A percentile compares a stretch with the other conserved stretches of the same genome.
These are phyloP conservation scores for Umbelopsis isabellina DNA, from an alignment of 192 early-diverging fungal species.

Conservation along the genomic window DNA sequence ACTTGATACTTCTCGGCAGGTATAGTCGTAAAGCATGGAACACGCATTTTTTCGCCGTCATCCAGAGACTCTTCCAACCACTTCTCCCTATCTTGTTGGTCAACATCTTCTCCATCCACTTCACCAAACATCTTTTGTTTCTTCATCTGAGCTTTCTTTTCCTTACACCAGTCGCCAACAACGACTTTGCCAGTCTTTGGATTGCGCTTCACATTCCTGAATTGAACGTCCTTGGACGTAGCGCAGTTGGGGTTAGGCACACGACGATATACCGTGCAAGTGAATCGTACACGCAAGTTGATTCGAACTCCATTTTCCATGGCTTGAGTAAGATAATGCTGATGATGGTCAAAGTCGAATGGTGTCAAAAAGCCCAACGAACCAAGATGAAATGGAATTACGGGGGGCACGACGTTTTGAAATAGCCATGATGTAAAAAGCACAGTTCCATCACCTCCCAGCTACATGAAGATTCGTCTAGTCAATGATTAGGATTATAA, in stretches of 20 bases:
- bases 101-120: conserved; percentile 31
- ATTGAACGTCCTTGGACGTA: background rate
- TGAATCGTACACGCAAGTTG: conserved; percentile 89
- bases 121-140: conserved; percentile 38
- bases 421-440: conserved; percentile 92
- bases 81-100: conserved; percentile 38
- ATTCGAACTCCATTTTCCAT: conserved; percentile 73
- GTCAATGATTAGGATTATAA: background rate
- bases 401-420: conserved; percentile 84
- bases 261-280: conserved; percentile 84
- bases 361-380: conserved; percentile 95
- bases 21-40: conserved; percentile 58
- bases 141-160: background rate
- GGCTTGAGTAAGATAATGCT: conserved; percentile 61
- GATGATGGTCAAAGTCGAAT: conserved; percentile 72
- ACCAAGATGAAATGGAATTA: conserved; percentile 93
- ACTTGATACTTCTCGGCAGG: conserved; percentile 85
- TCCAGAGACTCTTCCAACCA: conserved; percentile 37
- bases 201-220: conserved; percentile 35
- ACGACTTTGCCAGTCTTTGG: conserved; percentile 34
- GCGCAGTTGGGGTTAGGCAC: conserved; percentile 33
- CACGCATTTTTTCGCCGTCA: conserved; percentile 41
- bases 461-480: conserved; percentile 29
- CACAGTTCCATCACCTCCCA: conserved; percentile 97
- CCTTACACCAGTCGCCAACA: conserved; percentile 29